Evolutionary conservation across 2,329 filamentous ascomycete genomes (phyloP).

Genomic region (Trichoderma koningiopsis): DNA sequence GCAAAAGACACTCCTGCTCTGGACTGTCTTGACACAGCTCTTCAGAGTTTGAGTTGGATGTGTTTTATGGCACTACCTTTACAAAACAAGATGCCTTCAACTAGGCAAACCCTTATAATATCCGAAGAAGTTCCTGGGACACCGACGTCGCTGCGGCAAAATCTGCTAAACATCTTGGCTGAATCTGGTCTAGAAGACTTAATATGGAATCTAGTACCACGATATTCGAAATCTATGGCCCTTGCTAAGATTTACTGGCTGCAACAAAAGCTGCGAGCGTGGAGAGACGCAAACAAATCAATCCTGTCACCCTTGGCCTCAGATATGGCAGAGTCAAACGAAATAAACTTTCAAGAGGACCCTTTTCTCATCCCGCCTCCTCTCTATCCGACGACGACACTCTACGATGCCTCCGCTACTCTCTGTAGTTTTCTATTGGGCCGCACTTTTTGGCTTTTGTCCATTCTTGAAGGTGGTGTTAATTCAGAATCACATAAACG

Average conservation of each 20-base stretch:
- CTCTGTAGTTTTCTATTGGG: conserved; percentile 9
- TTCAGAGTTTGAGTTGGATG: neutral
- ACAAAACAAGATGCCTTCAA: neutral
- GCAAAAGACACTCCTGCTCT: neutral
- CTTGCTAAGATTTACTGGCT: neutral
- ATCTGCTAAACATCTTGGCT: neutral
- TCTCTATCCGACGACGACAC: neutral
- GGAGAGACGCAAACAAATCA: neutral
- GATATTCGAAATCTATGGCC: neutral
- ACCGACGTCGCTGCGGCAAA: neutral
- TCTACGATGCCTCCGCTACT: neutral
- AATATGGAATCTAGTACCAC: neutral
- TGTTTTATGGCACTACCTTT: conserved; percentile 4
- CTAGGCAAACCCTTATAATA: neutral
- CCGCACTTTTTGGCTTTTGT: neutral
- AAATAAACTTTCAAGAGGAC: neutral
- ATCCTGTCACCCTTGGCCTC: neutral
- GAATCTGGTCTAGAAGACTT: conserved; percentile 3
- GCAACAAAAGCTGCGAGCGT: conserved; percentile 4
- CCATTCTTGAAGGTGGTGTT: neutral
- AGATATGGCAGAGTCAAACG: neutral
- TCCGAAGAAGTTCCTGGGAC: neutral
- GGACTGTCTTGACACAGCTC: conserved; percentile 7
- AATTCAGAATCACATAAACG: neutral
- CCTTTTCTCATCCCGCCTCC: conserved; percentile 9